phyloP scores from a whole-genome alignment of 306 rosid genomes.

The Vigna mungo region DNA sequence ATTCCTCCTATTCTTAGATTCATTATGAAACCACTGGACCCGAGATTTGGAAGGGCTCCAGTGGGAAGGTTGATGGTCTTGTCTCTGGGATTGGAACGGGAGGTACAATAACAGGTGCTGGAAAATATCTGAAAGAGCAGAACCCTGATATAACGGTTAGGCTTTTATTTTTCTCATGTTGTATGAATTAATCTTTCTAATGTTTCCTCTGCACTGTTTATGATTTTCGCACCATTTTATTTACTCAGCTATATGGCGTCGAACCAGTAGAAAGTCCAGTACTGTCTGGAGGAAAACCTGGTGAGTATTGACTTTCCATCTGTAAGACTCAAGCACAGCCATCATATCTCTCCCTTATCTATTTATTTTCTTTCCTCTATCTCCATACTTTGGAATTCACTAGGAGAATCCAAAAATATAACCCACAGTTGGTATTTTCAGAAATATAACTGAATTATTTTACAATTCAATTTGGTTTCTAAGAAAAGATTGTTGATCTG shows the following conservation, averaged over 20 bases:
- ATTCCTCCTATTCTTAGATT: conserved; percentile 53
- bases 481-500: not conserved
- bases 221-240: not conserved
- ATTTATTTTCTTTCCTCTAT: no score
- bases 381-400: no score
- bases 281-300: conserved; percentile 91
- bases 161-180: conserved; percentile 30
- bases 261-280: conserved; percentile 94
- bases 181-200: not conserved
- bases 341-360: no score
- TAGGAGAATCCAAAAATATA: not conserved
- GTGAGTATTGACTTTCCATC: conserved; percentile 51
- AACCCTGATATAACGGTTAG: conserved; percentile 83
- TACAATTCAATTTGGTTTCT: not conserved
- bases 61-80: conserved; percentile 81
- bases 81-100: conserved; percentile 98
- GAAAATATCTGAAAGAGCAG: conserved; percentile 86
- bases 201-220: not conserved
- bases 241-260: conserved; percentile 71
- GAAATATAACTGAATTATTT: not conserved
- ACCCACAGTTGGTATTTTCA: not conserved
- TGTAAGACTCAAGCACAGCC: not conserved
- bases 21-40: conserved; percentile 96
- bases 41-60: conserved; percentile 85
- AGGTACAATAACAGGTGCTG: conserved; percentile 89